A percentile compares a stretch with the other conserved stretches of the same genome.
Evolutionary conservation across 306 rosid genomes (phyloP).

Genomic region (Abrus precatorius): DNA sequence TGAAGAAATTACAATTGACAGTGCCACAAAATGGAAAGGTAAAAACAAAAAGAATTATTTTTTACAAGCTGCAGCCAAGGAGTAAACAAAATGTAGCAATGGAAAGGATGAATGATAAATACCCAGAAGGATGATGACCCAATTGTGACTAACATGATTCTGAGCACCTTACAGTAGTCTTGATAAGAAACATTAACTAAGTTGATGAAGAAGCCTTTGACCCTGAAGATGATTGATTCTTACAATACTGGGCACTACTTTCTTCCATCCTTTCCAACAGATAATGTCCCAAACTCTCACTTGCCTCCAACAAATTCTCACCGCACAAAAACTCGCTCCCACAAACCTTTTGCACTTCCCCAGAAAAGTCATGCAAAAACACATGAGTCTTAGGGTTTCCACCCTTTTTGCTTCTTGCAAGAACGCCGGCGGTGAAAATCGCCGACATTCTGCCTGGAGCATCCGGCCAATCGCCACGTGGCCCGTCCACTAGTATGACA

Average conservation of each 20-base stretch:
- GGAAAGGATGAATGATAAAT: conserved; percentile 61
- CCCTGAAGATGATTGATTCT: conserved; percentile 46
- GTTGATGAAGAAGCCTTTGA: conserved; percentile 48
- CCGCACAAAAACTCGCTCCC: conserved; percentile 84
- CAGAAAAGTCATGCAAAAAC: conserved; percentile 81
- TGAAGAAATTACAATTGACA: conserved; percentile 52
- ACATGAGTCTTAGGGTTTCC: conserved; percentile 92
- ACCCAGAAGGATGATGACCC: conserved; percentile 49
- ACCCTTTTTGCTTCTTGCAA: conserved; percentile 90
- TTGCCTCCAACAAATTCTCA: conserved; percentile 83
- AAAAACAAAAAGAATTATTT: conserved; percentile 62
- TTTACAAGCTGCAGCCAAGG: conserved; percentile 56
- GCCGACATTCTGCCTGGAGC: conserved; percentile 91
- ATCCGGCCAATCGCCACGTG: conserved; percentile 91
- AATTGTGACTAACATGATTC: conserved; percentile 43
- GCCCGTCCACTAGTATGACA: conserved; percentile 87
- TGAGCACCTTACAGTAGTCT: background rate
- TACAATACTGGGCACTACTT: conserved; percentile 77
- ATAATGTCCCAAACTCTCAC: conserved; percentile 75
- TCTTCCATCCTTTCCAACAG: conserved; percentile 89
- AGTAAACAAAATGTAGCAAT: conserved; percentile 48
- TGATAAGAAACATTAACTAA: background rate
- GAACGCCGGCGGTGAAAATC: conserved; percentile 86
- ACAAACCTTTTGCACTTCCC: conserved; percentile 67
- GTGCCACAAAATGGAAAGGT: conserved; percentile 35